phyloP scores from a whole-genome alignment of 352 stramenopile species.

The Hyaloperonospora arabidopsidis region DNA sequence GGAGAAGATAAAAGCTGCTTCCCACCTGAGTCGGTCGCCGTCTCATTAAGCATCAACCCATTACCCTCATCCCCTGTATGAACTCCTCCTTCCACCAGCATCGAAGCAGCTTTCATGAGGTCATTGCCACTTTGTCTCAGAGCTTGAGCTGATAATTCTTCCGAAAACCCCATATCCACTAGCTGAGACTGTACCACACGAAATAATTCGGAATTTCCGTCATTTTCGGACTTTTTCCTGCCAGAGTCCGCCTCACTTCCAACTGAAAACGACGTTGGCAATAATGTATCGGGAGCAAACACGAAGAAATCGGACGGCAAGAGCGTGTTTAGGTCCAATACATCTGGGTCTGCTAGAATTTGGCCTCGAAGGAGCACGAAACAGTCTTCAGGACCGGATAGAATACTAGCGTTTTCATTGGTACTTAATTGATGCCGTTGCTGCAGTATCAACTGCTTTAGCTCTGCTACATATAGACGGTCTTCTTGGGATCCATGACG shows the following conservation, averaged over 20 bases:
- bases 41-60: background rate
- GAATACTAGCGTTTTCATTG: slow-evolving; percentile 2
- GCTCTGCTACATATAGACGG: slow-evolving; percentile 34
- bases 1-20: slow-evolving; percentile 23
- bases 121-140: slow-evolving; percentile 29
- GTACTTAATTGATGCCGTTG: slow-evolving; percentile 18
- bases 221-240: slow-evolving; percentile 12
- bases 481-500: slow-evolving; percentile 30
- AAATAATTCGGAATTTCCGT: slow-evolving; percentile 8
- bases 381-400: slow-evolving; percentile 18
- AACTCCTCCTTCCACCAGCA: slow-evolving; percentile 28
- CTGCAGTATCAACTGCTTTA: slow-evolving; percentile 43
- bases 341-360: slow-evolving; percentile 51
- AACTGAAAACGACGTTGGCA: background rate
- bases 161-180: slow-evolving; percentile 56
- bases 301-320: slow-evolving; percentile 52
- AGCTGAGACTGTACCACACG: slow-evolving; percentile 29
- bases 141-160: slow-evolving; percentile 21
- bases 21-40: slow-evolving; percentile 1
- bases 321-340: slow-evolving; percentile 51
- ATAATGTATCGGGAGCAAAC: slow-evolving; percentile 33
- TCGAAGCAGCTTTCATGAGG: slow-evolving; percentile 28
- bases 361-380: slow-evolving; percentile 50
- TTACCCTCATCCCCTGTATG: background rate
- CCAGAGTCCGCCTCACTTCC: background rate